These are phyloP conservation scores for Meyerozyma athensensis DNA, from an alignment of 1,139 yeast species.

Conservation along the genomic window DNA sequence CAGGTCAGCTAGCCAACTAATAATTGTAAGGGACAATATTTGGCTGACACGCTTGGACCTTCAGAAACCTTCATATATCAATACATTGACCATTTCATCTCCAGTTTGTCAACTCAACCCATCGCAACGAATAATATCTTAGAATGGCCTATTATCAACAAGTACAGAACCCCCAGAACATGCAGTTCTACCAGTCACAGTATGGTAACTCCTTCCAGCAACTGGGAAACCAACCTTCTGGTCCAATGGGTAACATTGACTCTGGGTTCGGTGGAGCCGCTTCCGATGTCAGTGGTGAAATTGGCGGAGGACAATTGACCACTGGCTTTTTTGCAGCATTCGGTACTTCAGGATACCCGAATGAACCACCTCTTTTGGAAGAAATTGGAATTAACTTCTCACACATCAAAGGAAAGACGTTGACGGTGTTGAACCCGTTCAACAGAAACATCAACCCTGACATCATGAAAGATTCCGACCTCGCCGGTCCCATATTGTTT, in stretches of 20 bases:
- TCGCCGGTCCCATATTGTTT: slow-evolving; percentile 93
- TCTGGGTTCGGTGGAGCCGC: slow-evolving; percentile 30
- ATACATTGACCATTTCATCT: too few species aligned
- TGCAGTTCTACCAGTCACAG: slow-evolving; percentile 44
- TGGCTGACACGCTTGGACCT: too few species aligned
- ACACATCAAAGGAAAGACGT: slow-evolving; percentile 81
- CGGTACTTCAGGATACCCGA: slow-evolving; percentile 89
- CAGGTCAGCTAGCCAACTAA: too few species aligned
- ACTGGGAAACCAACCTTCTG: slow-evolving; percentile 13
- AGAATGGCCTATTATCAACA: slow-evolving; percentile 40
- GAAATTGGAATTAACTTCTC: slow-evolving; percentile 90
- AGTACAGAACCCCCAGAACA: slow-evolving; percentile 32
- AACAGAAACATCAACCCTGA: slow-evolving; percentile 58
- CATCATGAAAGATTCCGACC: slow-evolving; percentile 83
- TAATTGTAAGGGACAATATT: too few species aligned
- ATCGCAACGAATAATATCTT: too few species aligned
- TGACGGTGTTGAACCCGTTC: slow-evolving; percentile 80
- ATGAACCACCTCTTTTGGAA: slow-evolving; percentile 87
- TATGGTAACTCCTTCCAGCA: slow-evolving; percentile 30
- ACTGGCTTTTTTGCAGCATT: slow-evolving; percentile 87
- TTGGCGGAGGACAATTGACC: slow-evolving; percentile 56
- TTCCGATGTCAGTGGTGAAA: slow-evolving; percentile 42
- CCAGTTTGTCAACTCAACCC: too few species aligned
- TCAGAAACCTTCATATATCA: too few species aligned
- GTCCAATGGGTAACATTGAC: slow-evolving; percentile 37